Conservation (phyloP, 2,329 filamentous ascomycete species). For the Bertia moriformis region DNA sequence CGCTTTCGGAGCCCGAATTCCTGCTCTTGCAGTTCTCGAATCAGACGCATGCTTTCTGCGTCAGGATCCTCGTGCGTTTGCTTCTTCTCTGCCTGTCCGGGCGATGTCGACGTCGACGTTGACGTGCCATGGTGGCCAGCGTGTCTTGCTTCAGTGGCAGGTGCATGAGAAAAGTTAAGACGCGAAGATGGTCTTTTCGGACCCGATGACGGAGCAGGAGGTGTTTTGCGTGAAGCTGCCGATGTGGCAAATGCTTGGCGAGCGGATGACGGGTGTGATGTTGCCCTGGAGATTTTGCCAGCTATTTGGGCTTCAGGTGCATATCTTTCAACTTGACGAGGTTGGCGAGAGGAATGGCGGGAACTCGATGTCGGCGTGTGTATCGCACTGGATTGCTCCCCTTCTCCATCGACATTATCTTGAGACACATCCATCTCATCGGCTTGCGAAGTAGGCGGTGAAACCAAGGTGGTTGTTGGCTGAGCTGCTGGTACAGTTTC, state of each 20-base stretch:
- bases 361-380: background rate
- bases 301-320: background rate
- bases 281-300: background rate
- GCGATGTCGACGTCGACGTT: background rate
- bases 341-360: background rate
- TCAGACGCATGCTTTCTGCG: background rate
- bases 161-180: background rate
- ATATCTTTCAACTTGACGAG: background rate
- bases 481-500: slow-evolving; percentile 4
- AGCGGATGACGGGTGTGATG: background rate
- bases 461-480: background rate
- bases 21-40: background rate
- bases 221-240: background rate
- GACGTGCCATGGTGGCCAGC: too few species aligned
- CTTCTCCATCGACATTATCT: background rate
- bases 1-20: background rate
- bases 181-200: background rate
- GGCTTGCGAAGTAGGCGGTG: background rate
- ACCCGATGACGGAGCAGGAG: background rate
- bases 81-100: background rate
- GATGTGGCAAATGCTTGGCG: background rate
- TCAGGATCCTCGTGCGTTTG: background rate
- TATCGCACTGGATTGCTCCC: background rate
- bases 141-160: background rate
- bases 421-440: background rate